A percentile compares a stretch with the other conserved stretches of the same genome.
phyloP scores from a whole-genome alignment of 129 eudicot genomes.

The Chrysanthemum makinoi region DNA sequence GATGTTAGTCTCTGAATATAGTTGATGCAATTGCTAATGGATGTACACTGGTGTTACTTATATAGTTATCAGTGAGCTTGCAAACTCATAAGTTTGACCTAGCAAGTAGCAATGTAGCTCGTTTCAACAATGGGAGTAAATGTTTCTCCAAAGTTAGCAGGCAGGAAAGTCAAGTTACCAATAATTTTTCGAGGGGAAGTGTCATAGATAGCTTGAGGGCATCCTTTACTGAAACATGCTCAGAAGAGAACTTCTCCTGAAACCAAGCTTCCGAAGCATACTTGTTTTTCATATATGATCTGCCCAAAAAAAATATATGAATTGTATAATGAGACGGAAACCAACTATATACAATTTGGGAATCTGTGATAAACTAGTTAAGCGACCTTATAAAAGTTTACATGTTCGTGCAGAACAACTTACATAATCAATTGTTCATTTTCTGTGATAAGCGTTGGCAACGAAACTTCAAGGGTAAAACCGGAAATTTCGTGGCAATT shows the following conservation, averaged over 20 bases:
- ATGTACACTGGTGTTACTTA: neutral
- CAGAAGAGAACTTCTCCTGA: constrained; percentile 49
- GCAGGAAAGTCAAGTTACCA: constrained; percentile 50
- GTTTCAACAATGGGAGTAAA: neutral
- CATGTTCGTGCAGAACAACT: constrained; percentile 20
- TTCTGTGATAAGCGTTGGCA: constrained; percentile 57
- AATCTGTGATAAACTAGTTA: neutral
- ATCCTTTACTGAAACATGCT: constrained; percentile 57
- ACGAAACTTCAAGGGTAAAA: constrained; percentile 75
- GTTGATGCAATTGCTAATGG: neutral
- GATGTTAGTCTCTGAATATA: neutral
- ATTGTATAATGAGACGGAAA: too few relatives aligned
- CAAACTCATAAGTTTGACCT: constrained; percentile 19
- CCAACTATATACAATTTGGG: too few relatives aligned
- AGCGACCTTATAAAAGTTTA: neutral
- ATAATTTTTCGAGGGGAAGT: constrained; percentile 51
- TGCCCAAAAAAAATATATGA: constrained; percentile 13
- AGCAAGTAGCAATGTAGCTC: constrained; percentile 1
- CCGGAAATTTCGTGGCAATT: constrained; percentile 48
- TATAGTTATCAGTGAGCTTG: constrained; percentile 18
- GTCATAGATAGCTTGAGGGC: constrained; percentile 59
- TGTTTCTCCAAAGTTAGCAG: neutral
- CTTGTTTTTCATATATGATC: constrained; percentile 64
- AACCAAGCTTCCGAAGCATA: constrained; percentile 72
- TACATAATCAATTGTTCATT: constrained; percentile 67